Conservation (phyloP, 768 basidiomycete species). For the Hericium erinaceus region DNA sequence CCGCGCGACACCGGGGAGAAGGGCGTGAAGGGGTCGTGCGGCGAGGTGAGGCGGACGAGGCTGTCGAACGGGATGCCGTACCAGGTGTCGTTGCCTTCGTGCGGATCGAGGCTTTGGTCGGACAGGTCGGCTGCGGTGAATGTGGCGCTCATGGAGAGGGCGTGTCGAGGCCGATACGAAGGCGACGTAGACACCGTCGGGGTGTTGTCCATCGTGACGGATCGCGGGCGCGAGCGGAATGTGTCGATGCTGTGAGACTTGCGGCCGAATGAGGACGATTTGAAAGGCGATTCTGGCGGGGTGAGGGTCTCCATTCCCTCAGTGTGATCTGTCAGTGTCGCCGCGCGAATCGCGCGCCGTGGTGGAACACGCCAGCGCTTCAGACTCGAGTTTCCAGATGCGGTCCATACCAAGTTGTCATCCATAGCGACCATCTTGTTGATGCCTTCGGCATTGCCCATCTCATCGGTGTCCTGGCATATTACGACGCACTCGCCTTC, state of each 20-base stretch:
- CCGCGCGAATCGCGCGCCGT: conserved; percentile 29
- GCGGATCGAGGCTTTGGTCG: conserved; percentile 5
- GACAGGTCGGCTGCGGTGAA: background rate
- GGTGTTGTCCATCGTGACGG: conserved; percentile 10
- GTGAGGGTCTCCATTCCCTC: conserved; percentile 3
- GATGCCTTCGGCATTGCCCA: conserved; percentile 50
- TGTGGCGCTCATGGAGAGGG: conserved; percentile 12
- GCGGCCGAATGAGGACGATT: background rate
- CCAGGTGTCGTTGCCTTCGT: conserved; percentile 28
- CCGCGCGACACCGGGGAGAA: conserved; percentile 32
- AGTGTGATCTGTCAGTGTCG: conserved; percentile 10
- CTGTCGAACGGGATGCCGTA: conserved; percentile 65
- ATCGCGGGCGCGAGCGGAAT: conserved; percentile 4
- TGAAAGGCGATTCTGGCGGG: conserved; percentile 8
- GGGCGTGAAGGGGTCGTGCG: conserved; percentile 38
- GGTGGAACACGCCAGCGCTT: conserved; percentile 72
- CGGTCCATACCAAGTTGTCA: conserved; percentile 84
- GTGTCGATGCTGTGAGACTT: conserved; percentile 10
- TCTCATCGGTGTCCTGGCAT: conserved; percentile 16
- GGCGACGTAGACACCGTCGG: conserved; percentile 9
- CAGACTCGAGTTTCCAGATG: conserved; percentile 73
- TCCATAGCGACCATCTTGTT: conserved; percentile 79
- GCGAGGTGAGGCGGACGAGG: conserved; percentile 59
- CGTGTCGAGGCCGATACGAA: conserved; percentile 16
- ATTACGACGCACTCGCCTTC: conserved; percentile 87